Evolutionary conservation across 306 rosid species (phyloP).

Genomic region (Medicago ruthenica): DNA sequence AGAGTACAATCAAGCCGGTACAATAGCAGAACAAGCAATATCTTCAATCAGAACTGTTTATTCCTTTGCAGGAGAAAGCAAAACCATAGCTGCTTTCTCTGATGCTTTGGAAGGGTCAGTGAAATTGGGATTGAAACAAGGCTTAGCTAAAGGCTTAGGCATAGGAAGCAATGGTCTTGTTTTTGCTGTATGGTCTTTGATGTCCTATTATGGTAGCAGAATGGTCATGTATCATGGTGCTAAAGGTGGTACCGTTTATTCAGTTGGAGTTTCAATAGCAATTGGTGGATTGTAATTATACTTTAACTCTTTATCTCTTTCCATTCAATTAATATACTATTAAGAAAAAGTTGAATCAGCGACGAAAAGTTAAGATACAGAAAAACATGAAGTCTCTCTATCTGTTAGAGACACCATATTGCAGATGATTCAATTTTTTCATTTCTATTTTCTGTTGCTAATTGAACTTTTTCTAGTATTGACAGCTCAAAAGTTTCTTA

Average conservation of each 20-base stretch:
- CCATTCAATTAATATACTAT: not conserved
- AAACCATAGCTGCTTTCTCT: slow-evolving; percentile 71
- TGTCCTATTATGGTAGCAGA: slow-evolving; percentile 80
- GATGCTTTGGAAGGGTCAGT: slow-evolving; percentile 69
- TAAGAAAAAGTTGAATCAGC: not conserved
- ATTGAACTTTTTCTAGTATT: not conserved
- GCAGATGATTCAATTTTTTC: not conserved
- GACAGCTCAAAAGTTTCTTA: not conserved
- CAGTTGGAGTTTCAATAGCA: slow-evolving; percentile 76
- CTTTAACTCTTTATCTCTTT: slow-evolving; percentile 10
- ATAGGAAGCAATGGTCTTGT: slow-evolving; percentile 90
- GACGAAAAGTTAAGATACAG: not conserved
- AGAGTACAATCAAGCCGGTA: slow-evolving; percentile 74
- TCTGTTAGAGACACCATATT: not conserved
- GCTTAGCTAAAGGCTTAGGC: slow-evolving; percentile 89
- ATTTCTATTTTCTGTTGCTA: not conserved
- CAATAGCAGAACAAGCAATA: slow-evolving; percentile 80
- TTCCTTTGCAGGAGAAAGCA: slow-evolving; percentile 81
- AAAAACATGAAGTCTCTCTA: not conserved
- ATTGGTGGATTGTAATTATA: slow-evolving; percentile 82
- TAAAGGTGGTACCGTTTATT: slow-evolving; percentile 82
- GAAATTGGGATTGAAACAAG: slow-evolving; percentile 80
- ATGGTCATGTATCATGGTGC: slow-evolving; percentile 93
- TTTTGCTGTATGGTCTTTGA: slow-evolving; percentile 90
- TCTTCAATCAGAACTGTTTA: slow-evolving; percentile 89